Conservation (phyloP, 2,329 filamentous ascomycete genomes). For the Aspergillus quadrilineatus region DNA sequence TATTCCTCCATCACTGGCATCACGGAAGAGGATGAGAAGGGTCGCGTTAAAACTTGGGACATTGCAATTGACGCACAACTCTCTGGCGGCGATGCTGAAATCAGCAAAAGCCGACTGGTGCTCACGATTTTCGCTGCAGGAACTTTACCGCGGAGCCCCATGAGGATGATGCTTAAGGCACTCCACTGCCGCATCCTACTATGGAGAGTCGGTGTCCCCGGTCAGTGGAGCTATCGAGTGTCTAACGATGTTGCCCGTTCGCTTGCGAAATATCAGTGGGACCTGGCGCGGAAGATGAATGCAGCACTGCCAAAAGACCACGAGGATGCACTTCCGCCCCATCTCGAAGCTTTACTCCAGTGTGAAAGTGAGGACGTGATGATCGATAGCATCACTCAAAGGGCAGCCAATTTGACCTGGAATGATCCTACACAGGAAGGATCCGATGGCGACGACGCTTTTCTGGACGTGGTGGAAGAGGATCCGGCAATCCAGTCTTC, state of each 20-base stretch:
- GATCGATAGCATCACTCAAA: conserved; percentile 72
- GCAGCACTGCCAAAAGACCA: conserved; percentile 48
- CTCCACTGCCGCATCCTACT: conserved; percentile 86
- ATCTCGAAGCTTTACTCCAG: conserved; percentile 73
- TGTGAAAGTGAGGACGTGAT: conserved; percentile 81
- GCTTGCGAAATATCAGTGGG: conserved; percentile 76
- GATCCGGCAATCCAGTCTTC: conserved; percentile 82
- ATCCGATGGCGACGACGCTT: conserved; percentile 62
- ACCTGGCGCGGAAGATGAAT: conserved; percentile 68
- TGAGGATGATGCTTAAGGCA: conserved; percentile 84
- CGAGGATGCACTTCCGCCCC: conserved; percentile 69
- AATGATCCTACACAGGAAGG: conserved; percentile 73
- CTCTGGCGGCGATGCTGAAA: conserved; percentile 83
- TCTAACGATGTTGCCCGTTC: conserved; percentile 70
- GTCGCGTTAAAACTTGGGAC: conserved; percentile 85
- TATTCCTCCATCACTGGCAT: conserved; percentile 79
- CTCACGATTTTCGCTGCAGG: conserved; percentile 84
- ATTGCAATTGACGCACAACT: conserved; percentile 92
- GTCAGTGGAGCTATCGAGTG: conserved; percentile 62
- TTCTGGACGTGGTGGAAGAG: conserved; percentile 80
- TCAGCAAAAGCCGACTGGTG: conserved; percentile 81
- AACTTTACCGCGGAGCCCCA: conserved; percentile 79
- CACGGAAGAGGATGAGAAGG: conserved; percentile 80
- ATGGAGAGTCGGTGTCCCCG: conserved; percentile 70
- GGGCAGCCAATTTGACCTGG: conserved; percentile 87